A percentile compares a stretch with the other conserved stretches of the same genome.
These are phyloP conservation scores for Dissophora globulifera DNA, from an alignment of 192 early-diverging fungal genomes.

Conservation along the genomic window DNA sequence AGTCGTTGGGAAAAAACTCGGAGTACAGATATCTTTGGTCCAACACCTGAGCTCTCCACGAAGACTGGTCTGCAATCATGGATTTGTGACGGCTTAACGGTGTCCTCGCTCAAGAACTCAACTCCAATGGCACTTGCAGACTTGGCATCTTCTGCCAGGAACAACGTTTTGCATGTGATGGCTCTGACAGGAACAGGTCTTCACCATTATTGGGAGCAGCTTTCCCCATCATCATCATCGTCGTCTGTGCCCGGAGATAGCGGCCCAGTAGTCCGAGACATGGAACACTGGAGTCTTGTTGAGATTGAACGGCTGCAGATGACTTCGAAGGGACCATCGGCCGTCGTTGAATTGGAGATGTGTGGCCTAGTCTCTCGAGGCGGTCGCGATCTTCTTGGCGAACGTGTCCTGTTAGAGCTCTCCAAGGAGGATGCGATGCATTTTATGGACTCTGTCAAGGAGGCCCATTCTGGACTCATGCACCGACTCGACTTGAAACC, in stretches of 20 bases:
- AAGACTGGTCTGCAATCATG: slow-evolving; percentile 22
- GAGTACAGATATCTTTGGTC: slow-evolving; percentile 17
- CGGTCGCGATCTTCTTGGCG: slow-evolving; percentile 25
- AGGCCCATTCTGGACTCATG: slow-evolving; percentile 21
- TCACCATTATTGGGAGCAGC: slow-evolving; percentile 34
- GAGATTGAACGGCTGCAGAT: slow-evolving; percentile 25
- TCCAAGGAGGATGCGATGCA: slow-evolving; percentile 8
- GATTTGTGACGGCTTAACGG: slow-evolving; percentile 25
- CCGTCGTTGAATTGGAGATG: slow-evolving; percentile 17
- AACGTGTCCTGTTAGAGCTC: slow-evolving; percentile 10
- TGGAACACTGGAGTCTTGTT: slow-evolving; percentile 47
- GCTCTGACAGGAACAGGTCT: slow-evolving; percentile 36
- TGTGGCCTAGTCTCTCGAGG: slow-evolving; percentile 33
- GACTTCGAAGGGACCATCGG: not conserved
- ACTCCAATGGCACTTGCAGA: not conserved
- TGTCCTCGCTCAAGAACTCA: slow-evolving; percentile 18
- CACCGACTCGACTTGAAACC: slow-evolving; percentile 13
- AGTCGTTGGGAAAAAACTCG: slow-evolving; percentile 24
- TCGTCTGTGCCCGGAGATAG: not conserved
- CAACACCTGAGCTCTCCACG: slow-evolving; percentile 1
- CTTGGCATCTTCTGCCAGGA: not conserved
- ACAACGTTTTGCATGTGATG: slow-evolving; percentile 25
- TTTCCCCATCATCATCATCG: not conserved
- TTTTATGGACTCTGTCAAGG: slow-evolving; percentile 2
- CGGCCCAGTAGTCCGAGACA: not conserved